These are phyloP conservation scores for Porcisia hertigi DNA, from an alignment of 208 protist genomes.

Conservation along the genomic window DNA sequence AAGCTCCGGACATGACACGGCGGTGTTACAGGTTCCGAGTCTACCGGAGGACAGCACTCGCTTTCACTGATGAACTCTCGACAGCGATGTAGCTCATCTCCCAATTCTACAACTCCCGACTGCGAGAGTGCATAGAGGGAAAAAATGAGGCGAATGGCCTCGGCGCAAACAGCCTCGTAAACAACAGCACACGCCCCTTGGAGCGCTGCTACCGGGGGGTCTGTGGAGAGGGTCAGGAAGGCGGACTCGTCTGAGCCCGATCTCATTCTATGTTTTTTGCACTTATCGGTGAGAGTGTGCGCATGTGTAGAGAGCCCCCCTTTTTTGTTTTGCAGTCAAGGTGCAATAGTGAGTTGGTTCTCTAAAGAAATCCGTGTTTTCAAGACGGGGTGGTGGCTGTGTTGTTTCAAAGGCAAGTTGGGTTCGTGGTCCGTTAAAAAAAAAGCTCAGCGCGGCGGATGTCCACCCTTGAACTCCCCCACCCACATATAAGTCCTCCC, in stretches of 20 bases:
- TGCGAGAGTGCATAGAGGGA: constrained; percentile 20
- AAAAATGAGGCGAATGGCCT: constrained; percentile 29
- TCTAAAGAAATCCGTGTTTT: neutral
- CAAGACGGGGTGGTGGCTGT: too few species aligned
- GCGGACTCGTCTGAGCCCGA: neutral
- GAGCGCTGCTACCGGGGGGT: neutral
- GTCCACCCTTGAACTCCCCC: neutral
- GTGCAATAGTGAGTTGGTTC: neutral
- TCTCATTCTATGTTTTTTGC: neutral
- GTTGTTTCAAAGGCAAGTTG: too few species aligned
- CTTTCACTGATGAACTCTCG: neutral
- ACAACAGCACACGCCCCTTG: constrained; percentile 12
- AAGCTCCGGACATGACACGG: neutral
- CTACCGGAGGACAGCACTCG: neutral
- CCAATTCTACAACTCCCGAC: neutral
- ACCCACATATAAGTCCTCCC: neutral
- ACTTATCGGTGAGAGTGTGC: neutral
- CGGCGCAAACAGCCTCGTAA: constrained; percentile 20
- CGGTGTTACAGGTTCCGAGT: neutral
- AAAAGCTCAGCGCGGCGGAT: neutral
- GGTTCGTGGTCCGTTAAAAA: too few species aligned
- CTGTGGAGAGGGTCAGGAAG: neutral
- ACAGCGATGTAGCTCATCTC: constrained; percentile 17
- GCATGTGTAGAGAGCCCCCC: neutral
- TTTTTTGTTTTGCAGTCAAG: neutral